Conservation (phyloP, 2,329 filamentous ascomycete genomes). For the Pyricularia sp. region DNA sequence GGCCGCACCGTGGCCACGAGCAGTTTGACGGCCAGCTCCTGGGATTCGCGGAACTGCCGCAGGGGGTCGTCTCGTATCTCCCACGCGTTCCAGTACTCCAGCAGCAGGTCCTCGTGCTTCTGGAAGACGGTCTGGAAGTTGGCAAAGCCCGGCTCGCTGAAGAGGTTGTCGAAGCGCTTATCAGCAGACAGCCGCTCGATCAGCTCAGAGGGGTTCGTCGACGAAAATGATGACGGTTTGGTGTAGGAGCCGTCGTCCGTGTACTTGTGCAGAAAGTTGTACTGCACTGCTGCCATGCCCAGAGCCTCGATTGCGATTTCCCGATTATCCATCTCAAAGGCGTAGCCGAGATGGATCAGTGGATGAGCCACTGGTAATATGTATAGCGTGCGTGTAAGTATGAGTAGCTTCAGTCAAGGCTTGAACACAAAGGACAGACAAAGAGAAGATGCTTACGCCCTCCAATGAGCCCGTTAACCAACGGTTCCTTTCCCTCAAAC, state of each 20-base stretch:
- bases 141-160: slow-evolving; percentile 44
- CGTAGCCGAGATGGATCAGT: slow-evolving; percentile 92
- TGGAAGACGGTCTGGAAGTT: slow-evolving; percentile 62
- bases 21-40: slow-evolving; percentile 51
- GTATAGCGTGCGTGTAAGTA: background rate
- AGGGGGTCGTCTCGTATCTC: slow-evolving; percentile 52
- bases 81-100: slow-evolving; percentile 94
- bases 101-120: slow-evolving; percentile 56
- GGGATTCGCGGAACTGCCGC: slow-evolving; percentile 66
- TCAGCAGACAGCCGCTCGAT: slow-evolving; percentile 62
- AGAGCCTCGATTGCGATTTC: slow-evolving; percentile 87
- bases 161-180: slow-evolving; percentile 57
- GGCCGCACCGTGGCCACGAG: slow-evolving; percentile 50
- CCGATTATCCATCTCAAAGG: slow-evolving; percentile 76
- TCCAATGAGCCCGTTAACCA: slow-evolving; percentile 71
- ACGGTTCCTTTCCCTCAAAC: slow-evolving; percentile 61
- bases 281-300: slow-evolving; percentile 50
- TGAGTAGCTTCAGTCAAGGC: too few species aligned
- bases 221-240: slow-evolving; percentile 46
- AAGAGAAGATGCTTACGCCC: slow-evolving; percentile 50
- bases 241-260: slow-evolving; percentile 67
- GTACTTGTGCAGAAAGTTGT: slow-evolving; percentile 54
- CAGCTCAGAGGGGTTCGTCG: slow-evolving; percentile 58
- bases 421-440: background rate
- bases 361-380: slow-evolving; percentile 64